Conservation (phyloP, 2,329 filamentous ascomycete species). For the Aureobasidium sp. region DNA sequence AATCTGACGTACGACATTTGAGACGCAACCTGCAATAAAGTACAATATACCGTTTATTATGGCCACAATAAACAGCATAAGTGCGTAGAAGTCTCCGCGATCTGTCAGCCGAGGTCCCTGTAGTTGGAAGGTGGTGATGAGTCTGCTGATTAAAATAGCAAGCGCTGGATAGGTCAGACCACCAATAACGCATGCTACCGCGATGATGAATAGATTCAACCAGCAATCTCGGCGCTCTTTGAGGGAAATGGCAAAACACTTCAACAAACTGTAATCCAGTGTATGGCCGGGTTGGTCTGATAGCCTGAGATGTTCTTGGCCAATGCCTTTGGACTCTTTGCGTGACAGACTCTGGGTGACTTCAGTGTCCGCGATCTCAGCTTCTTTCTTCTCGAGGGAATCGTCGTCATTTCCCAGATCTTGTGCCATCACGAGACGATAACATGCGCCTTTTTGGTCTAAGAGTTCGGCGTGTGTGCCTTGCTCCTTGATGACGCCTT, state of each 20-base stretch:
- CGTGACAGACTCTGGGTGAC: background rate
- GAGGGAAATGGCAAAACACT: conserved; percentile 17
- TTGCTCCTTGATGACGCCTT: conserved; percentile 37
- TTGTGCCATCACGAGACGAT: conserved; percentile 39
- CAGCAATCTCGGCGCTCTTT: conserved; percentile 50
- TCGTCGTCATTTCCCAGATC: conserved; percentile 29
- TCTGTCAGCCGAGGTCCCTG: conserved; percentile 50
- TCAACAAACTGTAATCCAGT: background rate
- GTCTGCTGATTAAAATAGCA: conserved; percentile 80
- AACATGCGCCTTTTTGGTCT: conserved; percentile 31
- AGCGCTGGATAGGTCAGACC: conserved; percentile 63
- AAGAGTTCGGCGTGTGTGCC: conserved; percentile 36
- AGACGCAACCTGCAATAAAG: conserved; percentile 37
- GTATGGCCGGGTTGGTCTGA: background rate
- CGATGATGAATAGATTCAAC: conserved; percentile 69
- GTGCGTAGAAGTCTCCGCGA: conserved; percentile 73
- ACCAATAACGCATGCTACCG: conserved; percentile 76
- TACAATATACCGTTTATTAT: conserved; percentile 39
- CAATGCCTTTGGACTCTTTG: background rate
- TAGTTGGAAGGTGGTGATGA: conserved; percentile 65
- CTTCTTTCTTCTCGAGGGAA: background rate
- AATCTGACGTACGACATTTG: conserved; percentile 24
- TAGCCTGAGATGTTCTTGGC: background rate
- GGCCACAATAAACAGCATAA: conserved; percentile 65
- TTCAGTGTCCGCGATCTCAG: background rate